Evolutionary conservation across 2,329 filamentous ascomycete genomes (phyloP).

Genomic region (Mycosphaerella sp.): DNA sequence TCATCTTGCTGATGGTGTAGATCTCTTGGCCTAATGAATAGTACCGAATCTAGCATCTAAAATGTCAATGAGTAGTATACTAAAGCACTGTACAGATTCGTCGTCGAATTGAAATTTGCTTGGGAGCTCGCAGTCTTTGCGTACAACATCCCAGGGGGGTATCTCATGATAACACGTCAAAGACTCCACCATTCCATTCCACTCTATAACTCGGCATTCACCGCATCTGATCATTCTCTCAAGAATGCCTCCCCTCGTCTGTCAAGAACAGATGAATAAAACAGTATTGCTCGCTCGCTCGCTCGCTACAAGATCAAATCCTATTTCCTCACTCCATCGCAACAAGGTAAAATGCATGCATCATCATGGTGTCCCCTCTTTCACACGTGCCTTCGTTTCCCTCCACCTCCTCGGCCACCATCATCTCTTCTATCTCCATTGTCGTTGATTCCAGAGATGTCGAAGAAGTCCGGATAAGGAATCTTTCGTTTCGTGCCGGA

Average conservation of each 20-base stretch:
- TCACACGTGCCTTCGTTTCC: slow-evolving; percentile 35
- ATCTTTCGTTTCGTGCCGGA: slow-evolving; percentile 68
- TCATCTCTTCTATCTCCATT: slow-evolving; percentile 25
- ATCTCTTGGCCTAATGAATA: no score
- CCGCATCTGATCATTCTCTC: neutral
- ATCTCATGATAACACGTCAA: neutral
- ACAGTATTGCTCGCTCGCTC: neutral
- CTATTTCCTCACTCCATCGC: neutral
- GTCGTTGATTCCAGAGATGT: slow-evolving; percentile 55
- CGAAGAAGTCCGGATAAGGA: slow-evolving; percentile 69
- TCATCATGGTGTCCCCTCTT: neutral
- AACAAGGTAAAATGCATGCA: neutral
- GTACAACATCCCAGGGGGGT: neutral
- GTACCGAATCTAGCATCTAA: neutral
- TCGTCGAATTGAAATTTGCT: neutral
- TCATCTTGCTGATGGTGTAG: neutral
- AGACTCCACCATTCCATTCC: neutral
- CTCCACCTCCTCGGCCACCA: slow-evolving; percentile 25
- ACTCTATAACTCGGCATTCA: neutral
- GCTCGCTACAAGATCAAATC: neutral
- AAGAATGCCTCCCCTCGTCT: neutral
- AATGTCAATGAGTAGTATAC: neutral
- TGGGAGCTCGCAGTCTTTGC: neutral
- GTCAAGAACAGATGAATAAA: neutral
- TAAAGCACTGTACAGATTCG: neutral